These are phyloP conservation scores for Pleurotus citrinopileatus DNA, from an alignment of 768 basidiomycete species.

Conservation along the genomic window DNA sequence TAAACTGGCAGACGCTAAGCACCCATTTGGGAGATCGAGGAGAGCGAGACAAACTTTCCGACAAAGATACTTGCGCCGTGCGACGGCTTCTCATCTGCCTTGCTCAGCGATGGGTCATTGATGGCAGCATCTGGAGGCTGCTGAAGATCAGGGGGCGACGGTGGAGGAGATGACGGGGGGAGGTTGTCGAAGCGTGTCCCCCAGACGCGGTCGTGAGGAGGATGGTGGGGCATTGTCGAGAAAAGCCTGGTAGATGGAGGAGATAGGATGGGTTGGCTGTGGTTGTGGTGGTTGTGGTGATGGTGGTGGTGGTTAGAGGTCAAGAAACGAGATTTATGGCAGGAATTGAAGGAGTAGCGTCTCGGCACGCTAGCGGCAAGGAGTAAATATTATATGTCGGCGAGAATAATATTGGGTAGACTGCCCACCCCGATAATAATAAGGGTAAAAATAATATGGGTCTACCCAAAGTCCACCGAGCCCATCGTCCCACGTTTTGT, in stretches of 20 bases:
- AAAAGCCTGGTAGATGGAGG: slow-evolving; percentile 16
- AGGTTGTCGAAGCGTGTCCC: slow-evolving; percentile 73
- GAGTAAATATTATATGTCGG: background rate
- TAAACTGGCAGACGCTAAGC: too few species aligned
- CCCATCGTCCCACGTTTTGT: slow-evolving; percentile 39
- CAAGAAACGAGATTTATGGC: slow-evolving; percentile 10
- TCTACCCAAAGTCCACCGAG: slow-evolving; percentile 10
- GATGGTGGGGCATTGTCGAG: slow-evolving; percentile 46
- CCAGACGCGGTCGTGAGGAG: slow-evolving; percentile 52
- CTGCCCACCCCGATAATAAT: slow-evolving; percentile 12
- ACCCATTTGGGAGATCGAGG: slow-evolving; percentile 6
- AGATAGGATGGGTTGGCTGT: slow-evolving; percentile 13
- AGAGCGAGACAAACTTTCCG: slow-evolving; percentile 55
- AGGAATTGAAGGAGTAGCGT: slow-evolving; percentile 4
- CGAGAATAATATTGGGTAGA: background rate
- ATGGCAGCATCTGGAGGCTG: slow-evolving; percentile 18
- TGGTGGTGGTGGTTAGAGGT: slow-evolving; percentile 18
- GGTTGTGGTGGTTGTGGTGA: too few species aligned
- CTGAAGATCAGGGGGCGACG: slow-evolving; percentile 27
- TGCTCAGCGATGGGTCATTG: slow-evolving; percentile 20
- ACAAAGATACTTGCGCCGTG: slow-evolving; percentile 84
- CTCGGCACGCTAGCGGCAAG: background rate
- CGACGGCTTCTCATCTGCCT: slow-evolving; percentile 47
- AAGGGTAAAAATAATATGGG: too few species aligned
- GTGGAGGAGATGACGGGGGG: slow-evolving; percentile 45